phyloP scores from a whole-genome alignment of 352 stramenopile genomes.

The Phytophthora sp. region DNA sequence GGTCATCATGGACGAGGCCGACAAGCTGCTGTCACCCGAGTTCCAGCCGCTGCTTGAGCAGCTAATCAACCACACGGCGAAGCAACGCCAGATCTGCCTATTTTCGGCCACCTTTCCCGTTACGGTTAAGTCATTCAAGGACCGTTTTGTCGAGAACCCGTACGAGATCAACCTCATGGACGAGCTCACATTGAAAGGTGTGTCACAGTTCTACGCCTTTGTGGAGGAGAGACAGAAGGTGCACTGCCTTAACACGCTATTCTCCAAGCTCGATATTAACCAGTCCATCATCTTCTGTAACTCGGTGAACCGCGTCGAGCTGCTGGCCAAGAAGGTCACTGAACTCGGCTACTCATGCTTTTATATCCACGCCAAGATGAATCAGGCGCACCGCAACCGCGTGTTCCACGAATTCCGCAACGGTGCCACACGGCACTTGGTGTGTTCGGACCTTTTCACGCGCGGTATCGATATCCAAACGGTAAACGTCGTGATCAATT shows the following conservation, averaged over 20 bases:
- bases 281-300: slow-evolving; percentile 99
- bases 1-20: slow-evolving; percentile 99
- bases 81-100: slow-evolving; percentile 98
- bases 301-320: slow-evolving; percentile 98
- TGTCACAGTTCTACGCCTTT: slow-evolving; percentile 99
- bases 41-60: slow-evolving; percentile 99
- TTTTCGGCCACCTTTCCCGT: slow-evolving; percentile 99
- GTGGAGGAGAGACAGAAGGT: slow-evolving; percentile 99
- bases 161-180: slow-evolving; percentile 99
- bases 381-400: slow-evolving; percentile 98
- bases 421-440: slow-evolving; percentile 96
- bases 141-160: slow-evolving; percentile 98
- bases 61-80: slow-evolving; percentile 94
- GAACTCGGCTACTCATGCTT: slow-evolving; percentile 99
- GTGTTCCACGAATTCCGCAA: slow-evolving; percentile 99
- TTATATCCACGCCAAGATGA: slow-evolving; percentile 99
- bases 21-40: slow-evolving; percentile 99
- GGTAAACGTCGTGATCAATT: slow-evolving; percentile 99
- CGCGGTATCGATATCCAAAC: slow-evolving; percentile 99
- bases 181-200: slow-evolving; percentile 98
- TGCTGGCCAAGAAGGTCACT: slow-evolving; percentile 99
- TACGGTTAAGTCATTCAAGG: slow-evolving; percentile 99
- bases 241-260: slow-evolving; percentile 99
- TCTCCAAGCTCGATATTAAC: slow-evolving; percentile 99
- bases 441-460: slow-evolving; percentile 99